Conservation (phyloP, 73 alveolate genomes). For the Stentor roeselii region DNA sequence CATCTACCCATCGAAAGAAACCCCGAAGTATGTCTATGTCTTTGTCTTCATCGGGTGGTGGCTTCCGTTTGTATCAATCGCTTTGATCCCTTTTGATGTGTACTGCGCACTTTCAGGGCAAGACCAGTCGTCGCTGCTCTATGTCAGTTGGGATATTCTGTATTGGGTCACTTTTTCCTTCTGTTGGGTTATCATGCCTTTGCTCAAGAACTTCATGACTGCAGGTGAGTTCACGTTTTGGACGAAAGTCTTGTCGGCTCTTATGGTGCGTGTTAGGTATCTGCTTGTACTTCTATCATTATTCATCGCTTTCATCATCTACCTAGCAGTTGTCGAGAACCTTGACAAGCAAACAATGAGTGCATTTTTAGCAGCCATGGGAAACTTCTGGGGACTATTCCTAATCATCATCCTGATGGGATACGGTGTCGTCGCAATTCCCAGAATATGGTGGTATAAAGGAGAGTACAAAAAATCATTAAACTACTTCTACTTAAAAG, state of each 20-base stretch:
- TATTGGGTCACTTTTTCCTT: constrained; percentile 18
- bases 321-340: constrained; percentile 7
- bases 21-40: constrained; percentile 14
- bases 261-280: neutral
- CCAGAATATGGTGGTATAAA: constrained; percentile 18
- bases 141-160: neutral
- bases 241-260: neutral
- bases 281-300: neutral
- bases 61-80: neutral
- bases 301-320: neutral
- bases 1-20: constrained; percentile 14
- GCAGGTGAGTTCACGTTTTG: constrained; percentile 26
- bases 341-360: neutral
- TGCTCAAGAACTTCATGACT: neutral
- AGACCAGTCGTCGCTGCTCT: neutral
- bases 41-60: constrained; percentile 28
- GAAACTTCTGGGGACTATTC: constrained; percentile 22
- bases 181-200: constrained; percentile 15
- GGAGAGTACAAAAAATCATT: neutral
- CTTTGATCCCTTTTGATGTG: constrained; percentile 13
- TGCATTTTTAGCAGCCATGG: constrained; percentile 20
- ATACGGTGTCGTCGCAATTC: constrained; percentile 27
- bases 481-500: neutral
- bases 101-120: neutral
- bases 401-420: constrained; percentile 24